phyloP scores from a whole-genome alignment of 495 filamentous ascomycete species.

The Podospora bellae-mahoneyi region DNA sequence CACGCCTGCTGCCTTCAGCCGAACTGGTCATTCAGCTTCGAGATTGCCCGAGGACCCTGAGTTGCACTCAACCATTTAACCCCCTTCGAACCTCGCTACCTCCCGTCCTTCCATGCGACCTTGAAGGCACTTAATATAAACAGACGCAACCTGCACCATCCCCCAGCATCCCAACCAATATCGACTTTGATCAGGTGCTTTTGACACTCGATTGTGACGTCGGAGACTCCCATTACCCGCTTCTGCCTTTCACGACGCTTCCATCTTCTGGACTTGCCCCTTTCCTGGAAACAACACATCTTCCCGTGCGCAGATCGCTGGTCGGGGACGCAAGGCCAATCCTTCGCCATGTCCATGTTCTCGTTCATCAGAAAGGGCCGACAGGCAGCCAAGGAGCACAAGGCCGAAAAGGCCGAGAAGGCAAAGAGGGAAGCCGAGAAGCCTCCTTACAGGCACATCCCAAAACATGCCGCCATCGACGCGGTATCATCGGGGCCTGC shows the following conservation, averaged over 20 bases:
- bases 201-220: conserved; percentile 1
- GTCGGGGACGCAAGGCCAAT: neutral
- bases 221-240: neutral
- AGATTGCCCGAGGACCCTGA: conserved; percentile 4
- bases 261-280: neutral
- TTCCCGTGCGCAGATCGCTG: neutral
- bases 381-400: conserved; percentile 50
- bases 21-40: neutral
- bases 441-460: conserved; percentile 53
- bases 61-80: neutral
- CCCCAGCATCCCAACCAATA: conserved; percentile 2
- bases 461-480: conserved; percentile 55
- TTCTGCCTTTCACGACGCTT: neutral
- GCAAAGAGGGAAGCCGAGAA: conserved; percentile 40
- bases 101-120: conserved; percentile 12
- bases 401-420: conserved; percentile 43
- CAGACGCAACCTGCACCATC: conserved; percentile 5
- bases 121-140: conserved; percentile 16
- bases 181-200: conserved; percentile 5
- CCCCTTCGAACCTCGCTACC: conserved; percentile 12
- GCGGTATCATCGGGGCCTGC: conserved; percentile 52
- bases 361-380: conserved; percentile 46
- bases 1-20: conserved; percentile 8
- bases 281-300: neutral
- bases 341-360: conserved; percentile 49